These are phyloP conservation scores for Phytophthora idaei DNA, from an alignment of 352 stramenopile species.

Conservation along the genomic window DNA sequence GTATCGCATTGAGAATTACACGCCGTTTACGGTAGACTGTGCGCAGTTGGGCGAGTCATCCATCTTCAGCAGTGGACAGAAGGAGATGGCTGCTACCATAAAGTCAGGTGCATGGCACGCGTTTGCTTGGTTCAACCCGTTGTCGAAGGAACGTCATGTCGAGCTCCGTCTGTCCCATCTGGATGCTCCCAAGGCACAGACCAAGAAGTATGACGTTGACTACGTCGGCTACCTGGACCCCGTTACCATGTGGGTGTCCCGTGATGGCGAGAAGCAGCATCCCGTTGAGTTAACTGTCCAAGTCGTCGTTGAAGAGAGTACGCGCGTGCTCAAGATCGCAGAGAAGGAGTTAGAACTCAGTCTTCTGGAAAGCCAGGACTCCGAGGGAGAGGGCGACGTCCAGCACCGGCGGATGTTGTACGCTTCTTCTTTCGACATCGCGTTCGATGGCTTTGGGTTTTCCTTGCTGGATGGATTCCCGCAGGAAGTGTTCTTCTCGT, in stretches of 20 bases:
- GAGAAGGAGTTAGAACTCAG: slow-evolving; percentile 83
- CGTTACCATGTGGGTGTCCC: slow-evolving; percentile 59
- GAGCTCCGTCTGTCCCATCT: slow-evolving; percentile 66
- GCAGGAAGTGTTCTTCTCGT: slow-evolving; percentile 86
- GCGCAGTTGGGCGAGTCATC: slow-evolving; percentile 71
- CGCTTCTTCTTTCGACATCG: slow-evolving; percentile 83
- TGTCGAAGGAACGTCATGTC: slow-evolving; percentile 85
- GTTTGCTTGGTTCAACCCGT: slow-evolving; percentile 86
- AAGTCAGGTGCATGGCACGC: slow-evolving; percentile 76
- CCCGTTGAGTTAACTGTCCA: slow-evolving; percentile 73
- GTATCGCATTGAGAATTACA: slow-evolving; percentile 90
- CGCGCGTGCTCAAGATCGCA: slow-evolving; percentile 80
- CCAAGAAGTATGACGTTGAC: slow-evolving; percentile 85
- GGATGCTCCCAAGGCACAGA: slow-evolving; percentile 59
- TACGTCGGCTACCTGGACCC: slow-evolving; percentile 79
- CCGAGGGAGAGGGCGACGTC: slow-evolving; percentile 71
- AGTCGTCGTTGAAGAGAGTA: slow-evolving; percentile 81
- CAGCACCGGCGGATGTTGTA: slow-evolving; percentile 82
- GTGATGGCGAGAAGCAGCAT: slow-evolving; percentile 52
- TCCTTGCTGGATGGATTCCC: slow-evolving; percentile 79
- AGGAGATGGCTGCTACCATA: slow-evolving; percentile 53
- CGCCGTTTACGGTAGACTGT: slow-evolving; percentile 80
- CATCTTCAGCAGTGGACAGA: slow-evolving; percentile 67
- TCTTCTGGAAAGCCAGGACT: slow-evolving; percentile 68
- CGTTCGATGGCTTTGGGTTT: slow-evolving; percentile 75